These are phyloP conservation scores for Acidomyces sp. DNA, from an alignment of 495 filamentous ascomycete species.

Conservation along the genomic window DNA sequence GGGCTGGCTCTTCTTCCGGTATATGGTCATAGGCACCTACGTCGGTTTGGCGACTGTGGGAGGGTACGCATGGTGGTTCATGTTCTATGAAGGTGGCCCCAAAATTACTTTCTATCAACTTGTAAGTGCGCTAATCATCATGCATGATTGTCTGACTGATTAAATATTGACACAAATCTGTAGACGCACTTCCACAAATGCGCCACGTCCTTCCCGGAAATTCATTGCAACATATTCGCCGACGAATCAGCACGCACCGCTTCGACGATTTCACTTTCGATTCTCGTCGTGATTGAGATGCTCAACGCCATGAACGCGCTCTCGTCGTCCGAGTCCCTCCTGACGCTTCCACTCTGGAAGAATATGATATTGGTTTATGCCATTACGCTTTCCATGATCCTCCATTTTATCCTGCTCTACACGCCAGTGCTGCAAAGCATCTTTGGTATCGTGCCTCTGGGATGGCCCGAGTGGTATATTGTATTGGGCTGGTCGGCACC, in stretches of 20 bases:
- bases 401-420: constrained; percentile 93
- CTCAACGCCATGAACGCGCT: constrained; percentile 98
- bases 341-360: constrained; percentile 87
- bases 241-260: constrained; percentile 83
- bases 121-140: constrained; percentile 30
- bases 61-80: constrained; percentile 99
- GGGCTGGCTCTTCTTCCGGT: constrained; percentile 95
- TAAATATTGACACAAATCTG: no score
- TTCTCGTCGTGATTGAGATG: constrained; percentile 98
- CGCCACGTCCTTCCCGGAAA: constrained; percentile 70
- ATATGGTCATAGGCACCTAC: constrained; percentile 90
- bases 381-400: constrained; percentile 82
- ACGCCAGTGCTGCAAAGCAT: constrained; percentile 75
- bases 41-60: constrained; percentile 91
- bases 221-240: constrained; percentile 88
- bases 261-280: constrained; percentile 86
- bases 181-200: constrained; percentile 88
- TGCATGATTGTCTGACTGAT: no score
- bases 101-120: constrained; percentile 88
- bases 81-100: constrained; percentile 85
- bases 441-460: constrained; percentile 83
- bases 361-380: constrained; percentile 97
- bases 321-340: constrained; percentile 82
- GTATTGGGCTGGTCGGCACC: constrained; percentile 80
- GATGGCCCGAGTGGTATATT: constrained; percentile 85